Conservation (phyloP, 2,329 filamentous ascomycete species). For the Mycosphaerelloides madeirae region DNA sequence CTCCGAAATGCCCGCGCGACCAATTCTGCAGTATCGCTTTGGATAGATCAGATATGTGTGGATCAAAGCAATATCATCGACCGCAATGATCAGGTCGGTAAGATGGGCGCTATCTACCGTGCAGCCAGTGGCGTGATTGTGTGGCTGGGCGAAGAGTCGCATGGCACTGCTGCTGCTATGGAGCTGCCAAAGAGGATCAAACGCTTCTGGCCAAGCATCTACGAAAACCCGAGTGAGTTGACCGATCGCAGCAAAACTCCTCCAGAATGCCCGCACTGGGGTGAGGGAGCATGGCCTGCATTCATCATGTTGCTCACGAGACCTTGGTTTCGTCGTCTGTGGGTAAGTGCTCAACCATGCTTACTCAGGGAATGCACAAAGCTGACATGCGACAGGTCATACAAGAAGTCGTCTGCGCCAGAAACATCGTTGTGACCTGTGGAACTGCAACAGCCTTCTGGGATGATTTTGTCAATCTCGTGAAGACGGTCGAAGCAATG, state of each 20-base stretch:
- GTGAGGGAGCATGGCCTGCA: conserved; percentile 13
- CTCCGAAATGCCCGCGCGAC: conserved; percentile 17
- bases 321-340: conserved; percentile 16
- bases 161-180: conserved; percentile 14
- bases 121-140: conserved; percentile 16
- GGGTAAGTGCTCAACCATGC: conserved; percentile 1
- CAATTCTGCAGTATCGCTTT: conserved; percentile 10
- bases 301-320: conserved; percentile 14
- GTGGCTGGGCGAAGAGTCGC: conserved; percentile 16
- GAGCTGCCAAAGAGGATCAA: conserved; percentile 13
- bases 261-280: conserved; percentile 12
- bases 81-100: conserved; percentile 15
- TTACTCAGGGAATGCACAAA: too few species aligned
- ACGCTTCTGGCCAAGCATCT: conserved; percentile 15
- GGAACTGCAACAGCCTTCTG: conserved; percentile 13
- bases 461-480: conserved; percentile 17
- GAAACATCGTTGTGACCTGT: conserved; percentile 17
- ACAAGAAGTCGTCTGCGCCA: conserved; percentile 17
- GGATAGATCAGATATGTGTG: conserved; percentile 20
- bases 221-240: conserved; percentile 12
- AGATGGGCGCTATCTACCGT: conserved; percentile 17
- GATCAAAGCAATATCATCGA: conserved; percentile 17
- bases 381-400: conserved; percentile 2
- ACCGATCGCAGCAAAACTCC: conserved; percentile 12
- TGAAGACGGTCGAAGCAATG: conserved; percentile 10